Base-by-base conservation (phyloP, 2,329 filamentous ascomycete species). In the Aspergillus oerlinghausenensis region DNA sequence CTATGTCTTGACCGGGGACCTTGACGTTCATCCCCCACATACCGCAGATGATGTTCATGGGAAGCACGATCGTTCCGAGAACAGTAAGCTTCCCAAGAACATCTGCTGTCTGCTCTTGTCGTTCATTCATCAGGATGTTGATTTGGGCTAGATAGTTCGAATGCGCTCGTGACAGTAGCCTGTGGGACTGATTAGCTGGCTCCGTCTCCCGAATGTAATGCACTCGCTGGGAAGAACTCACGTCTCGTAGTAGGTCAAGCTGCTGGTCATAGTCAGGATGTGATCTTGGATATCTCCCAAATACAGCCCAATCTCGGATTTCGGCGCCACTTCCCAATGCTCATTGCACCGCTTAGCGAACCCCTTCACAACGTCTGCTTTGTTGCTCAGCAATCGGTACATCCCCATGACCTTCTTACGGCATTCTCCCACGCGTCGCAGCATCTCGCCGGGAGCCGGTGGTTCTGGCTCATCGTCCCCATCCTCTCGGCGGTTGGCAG, bases 11-110 rank as follows among this genome's bases (percentile, higher is more conserved):
- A 1, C 94, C 94, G 0, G 94, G 94, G 0, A 99, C 94, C 80
- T 90, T 91, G 38, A 93, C 89, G 80, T 99, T 99, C 93, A 97
- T 97, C 52, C 93, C 94, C 92, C 93, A 99, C 67, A 97, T 86
- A 64, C 94, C 94, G 2, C 94, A 97, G 67, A 99, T 93, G 70
- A 99, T 96, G 72, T 99, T 99, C 92, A 99, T 96, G 10, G 94
- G 94, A 55, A 99, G 79, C 3, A 99, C 93, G 64, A 99, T 97
- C 5, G 94, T 99, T 62, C 94, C 94, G 1, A 99, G 81, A 1
- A 99, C 94, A 0, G 94, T 97, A 58, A 99, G 83, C 74, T 94
- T 96, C 61, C 92, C 92, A 11, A 99, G 83, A 1, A 97, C 92
- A 71, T 99, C 93, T 43, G 92, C 91, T 1, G 94, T 99, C 77